phyloP scores from a whole-genome alignment of 805 yeast species.

The Hanseniaspora valbyensis region DNA sequence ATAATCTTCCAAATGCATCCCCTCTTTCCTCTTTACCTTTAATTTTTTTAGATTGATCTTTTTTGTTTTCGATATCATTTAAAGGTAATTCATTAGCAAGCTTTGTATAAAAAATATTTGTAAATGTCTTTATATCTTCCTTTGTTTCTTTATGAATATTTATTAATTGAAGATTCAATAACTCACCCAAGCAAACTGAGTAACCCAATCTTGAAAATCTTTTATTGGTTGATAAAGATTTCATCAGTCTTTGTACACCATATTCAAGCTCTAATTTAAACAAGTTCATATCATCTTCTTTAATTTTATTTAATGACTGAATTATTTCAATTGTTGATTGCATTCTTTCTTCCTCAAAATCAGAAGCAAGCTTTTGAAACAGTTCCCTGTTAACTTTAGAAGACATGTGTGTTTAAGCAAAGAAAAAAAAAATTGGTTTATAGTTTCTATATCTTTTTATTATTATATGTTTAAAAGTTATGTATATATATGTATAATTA shows the following conservation, averaged over 20 bases:
- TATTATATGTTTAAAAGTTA: too few relatives aligned
- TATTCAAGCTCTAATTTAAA: conserved; percentile 58
- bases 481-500: too few relatives aligned
- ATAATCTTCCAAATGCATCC: conserved; percentile 66
- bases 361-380: conserved; percentile 68
- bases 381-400: conserved; percentile 53
- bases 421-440: too few relatives aligned
- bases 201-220: conserved; percentile 81
- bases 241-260: conserved; percentile 64
- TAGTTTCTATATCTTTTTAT: neutral
- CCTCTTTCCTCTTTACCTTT: conserved; percentile 81
- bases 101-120: conserved; percentile 22
- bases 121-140: conserved; percentile 18
- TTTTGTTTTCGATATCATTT: conserved; percentile 29
- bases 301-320: conserved; percentile 41
- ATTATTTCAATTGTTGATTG: conserved; percentile 58
- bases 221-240: conserved; percentile 71
- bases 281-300: conserved; percentile 27
- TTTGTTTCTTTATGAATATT: conserved; percentile 17
- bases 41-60: conserved; percentile 33
- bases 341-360: conserved; percentile 59
- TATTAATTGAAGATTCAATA: conserved; percentile 32
- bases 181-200: conserved; percentile 75
- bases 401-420: conserved; percentile 11
- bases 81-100: conserved; percentile 29